Evolutionary conservation across 2,329 filamentous ascomycete species (phyloP), one percentile per base, ranked within the genome.

Genomic region (Arthrobotrys conoides): DNA sequence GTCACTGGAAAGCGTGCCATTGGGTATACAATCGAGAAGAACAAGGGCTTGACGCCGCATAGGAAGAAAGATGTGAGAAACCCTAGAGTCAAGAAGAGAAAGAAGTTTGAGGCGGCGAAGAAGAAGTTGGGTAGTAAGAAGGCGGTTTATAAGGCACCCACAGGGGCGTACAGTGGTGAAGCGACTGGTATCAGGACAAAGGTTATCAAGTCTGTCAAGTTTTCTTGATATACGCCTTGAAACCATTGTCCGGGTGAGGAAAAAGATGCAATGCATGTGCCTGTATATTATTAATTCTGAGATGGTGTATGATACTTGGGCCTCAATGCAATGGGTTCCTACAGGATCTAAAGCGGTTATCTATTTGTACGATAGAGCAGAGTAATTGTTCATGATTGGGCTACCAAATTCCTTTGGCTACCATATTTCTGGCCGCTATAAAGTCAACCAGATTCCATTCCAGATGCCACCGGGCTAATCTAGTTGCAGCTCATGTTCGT

Each of bases 61-160:
- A 88, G 95, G 80, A 96, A 92, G 88, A 98, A 99, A 90, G 94
- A 97, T 82, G 92, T 94, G 75, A 88, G 95, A 80, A 99, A 99
- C 86, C 94, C 96, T 41, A 88, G 96, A 84, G 95, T 98, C 81
- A 99, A 98, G 91, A 98, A 97, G 91, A 90, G 93, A 85, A 93
- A 93, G 90, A 94, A 93, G 90, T 99, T 90, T 84, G 94, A 96
- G 84, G 92, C 94, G 85, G 97, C 97, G 89, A 92, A 95, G 89
- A 98, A 97, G 92, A 97, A 98, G 88, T 86, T 98, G 83, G 90
- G 90, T 83, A 95, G 92, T 83, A 93, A 94, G 87, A 93, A 92
- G 86, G 89, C 92, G 8, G 88, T 93, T 14, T 98, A 94, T 87
- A 93, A 94, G 85, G 93, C 75, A 46, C 68, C 75, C 10, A 72